Evolutionary conservation across 2,329 filamentous ascomycete species (phyloP).

Genomic region (Trichoderma sp.): DNA sequence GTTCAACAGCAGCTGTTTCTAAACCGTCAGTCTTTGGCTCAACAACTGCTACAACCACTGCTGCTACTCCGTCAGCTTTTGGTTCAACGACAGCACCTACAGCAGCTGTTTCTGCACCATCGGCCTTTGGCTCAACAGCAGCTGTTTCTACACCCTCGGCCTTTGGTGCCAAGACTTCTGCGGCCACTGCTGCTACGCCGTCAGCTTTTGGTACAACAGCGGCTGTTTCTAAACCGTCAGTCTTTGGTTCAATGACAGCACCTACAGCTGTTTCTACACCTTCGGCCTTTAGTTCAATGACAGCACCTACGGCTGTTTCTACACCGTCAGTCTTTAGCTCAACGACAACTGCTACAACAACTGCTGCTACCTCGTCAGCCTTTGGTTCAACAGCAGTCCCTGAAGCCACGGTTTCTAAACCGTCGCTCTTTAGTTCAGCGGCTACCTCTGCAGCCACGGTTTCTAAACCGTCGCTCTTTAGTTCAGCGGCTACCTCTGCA

Average conservation of each 20-base stretch:
- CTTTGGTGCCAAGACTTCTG: neutral
- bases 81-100: neutral
- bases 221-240: neutral
- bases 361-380: neutral
- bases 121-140: neutral
- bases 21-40: neutral
- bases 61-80: neutral
- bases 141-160: neutral
- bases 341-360: rapidly evolving
- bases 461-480: neutral
- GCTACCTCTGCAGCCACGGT: neutral
- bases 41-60: rapidly evolving
- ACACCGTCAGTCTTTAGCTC: neutral
- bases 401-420: neutral
- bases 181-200: neutral
- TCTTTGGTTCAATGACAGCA: neutral
- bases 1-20: neutral
- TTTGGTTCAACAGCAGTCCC: neutral
- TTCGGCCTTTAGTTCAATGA: neutral
- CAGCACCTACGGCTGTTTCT: neutral
- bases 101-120: neutral
- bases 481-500: neutral
- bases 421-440: neutral
- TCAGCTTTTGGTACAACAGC: neutral
- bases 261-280: too few species aligned